These are phyloP conservation scores for Asclepias syriaca DNA, from an alignment of 257 asterid genomes.

Conservation along the genomic window DNA sequence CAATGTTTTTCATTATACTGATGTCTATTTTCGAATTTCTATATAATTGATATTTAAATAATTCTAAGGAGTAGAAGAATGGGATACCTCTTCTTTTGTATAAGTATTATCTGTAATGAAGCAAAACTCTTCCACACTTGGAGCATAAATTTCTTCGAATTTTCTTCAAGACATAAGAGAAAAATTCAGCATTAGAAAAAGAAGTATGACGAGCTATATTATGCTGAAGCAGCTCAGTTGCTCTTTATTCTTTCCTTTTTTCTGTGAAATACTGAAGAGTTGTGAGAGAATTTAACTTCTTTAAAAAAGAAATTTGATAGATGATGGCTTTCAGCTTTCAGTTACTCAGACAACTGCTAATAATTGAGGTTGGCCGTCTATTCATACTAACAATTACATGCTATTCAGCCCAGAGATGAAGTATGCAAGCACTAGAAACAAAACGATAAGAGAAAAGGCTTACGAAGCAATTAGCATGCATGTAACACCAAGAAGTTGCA, in stretches of 20 bases:
- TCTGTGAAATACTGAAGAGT: neutral
- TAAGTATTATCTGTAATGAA: slow-evolving; percentile 91
- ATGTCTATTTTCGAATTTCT: neutral
- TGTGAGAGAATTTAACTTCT: neutral
- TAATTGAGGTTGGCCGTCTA: neutral
- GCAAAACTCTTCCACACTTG: slow-evolving; percentile 91
- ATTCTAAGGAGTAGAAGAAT: slow-evolving; percentile 4
- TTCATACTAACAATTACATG: neutral
- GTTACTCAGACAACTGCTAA: too few relatives aligned
- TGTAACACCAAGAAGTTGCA: slow-evolving; percentile 95
- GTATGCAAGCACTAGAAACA: neutral
- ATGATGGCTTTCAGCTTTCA: neutral
- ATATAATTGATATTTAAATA: neutral
- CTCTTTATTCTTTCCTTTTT: neutral
- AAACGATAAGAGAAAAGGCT: slow-evolving; percentile 22
- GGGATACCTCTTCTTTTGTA: slow-evolving; percentile 73
- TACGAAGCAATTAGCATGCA: slow-evolving; percentile 99
- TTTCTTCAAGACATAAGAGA: slow-evolving; percentile 48
- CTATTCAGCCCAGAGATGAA: neutral
- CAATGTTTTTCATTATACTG: neutral
- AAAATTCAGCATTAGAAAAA: slow-evolving; percentile 18
- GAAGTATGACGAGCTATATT: slow-evolving; percentile 1
- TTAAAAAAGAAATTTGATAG: neutral
- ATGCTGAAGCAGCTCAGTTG: neutral
- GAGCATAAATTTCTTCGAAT: slow-evolving; percentile 95